Percentiles rank a stretch among this genome's conserved stretches.
Conservation (phyloP, 2,329 filamentous ascomycete genomes). For the Nakataea oryzae region DNA sequence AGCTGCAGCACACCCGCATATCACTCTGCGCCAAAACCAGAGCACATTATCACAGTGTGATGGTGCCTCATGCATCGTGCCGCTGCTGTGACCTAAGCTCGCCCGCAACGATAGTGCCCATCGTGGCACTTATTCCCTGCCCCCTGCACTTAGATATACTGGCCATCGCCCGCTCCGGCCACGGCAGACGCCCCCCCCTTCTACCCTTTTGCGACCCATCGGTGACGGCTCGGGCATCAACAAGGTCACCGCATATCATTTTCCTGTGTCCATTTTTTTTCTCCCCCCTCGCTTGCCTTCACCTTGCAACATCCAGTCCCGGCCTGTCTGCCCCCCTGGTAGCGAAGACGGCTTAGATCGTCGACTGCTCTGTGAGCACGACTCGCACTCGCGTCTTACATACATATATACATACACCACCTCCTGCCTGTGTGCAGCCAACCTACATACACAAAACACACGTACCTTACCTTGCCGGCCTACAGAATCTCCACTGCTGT, state of each 20-base stretch:
- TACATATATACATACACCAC: constrained; percentile 1
- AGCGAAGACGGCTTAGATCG: neutral
- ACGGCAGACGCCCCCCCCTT: neutral
- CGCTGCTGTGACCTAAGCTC: constrained; percentile 1
- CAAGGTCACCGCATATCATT: neutral
- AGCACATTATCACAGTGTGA: constrained; percentile 5
- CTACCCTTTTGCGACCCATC: constrained; percentile 3
- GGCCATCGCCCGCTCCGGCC: neutral
- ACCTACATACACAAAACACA: neutral
- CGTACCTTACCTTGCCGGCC: neutral
- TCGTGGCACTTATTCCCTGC: neutral
- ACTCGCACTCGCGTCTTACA: neutral
- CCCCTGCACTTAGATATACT: neutral
- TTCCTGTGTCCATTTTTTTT: neutral
- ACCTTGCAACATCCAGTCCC: neutral
- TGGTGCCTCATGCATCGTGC: constrained; percentile 4
- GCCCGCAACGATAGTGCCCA: neutral
- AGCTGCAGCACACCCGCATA: neutral
- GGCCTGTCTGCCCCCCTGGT: neutral
- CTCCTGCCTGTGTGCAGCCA: neutral
- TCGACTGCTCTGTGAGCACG: neutral
- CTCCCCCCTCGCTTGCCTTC: neutral
- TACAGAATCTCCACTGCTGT: neutral
- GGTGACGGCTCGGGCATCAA: neutral
- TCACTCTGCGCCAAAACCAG: neutral